phyloP scores from a whole-genome alignment of 2,329 filamentous ascomycete species.

The Purpureocillium lavendulum region DNA sequence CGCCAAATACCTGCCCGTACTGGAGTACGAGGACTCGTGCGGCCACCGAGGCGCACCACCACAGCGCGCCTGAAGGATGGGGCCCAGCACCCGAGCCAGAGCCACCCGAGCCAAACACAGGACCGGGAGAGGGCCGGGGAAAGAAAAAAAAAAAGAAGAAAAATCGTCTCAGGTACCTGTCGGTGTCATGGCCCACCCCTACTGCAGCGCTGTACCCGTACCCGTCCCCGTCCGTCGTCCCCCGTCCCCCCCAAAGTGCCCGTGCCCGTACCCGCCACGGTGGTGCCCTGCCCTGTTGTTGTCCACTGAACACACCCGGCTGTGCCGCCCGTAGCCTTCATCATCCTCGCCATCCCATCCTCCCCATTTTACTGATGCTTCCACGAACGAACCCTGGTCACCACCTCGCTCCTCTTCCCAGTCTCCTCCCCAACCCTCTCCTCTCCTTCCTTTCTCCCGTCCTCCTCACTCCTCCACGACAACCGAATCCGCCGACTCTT shows the following conservation, averaged over 20 bases:
- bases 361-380: neutral
- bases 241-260: too few relatives aligned
- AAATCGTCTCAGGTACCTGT: constrained; percentile 1
- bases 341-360: constrained; percentile 16
- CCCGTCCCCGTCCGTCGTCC: too few relatives aligned
- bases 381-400: neutral
- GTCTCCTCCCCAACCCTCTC: constrained; percentile 4
- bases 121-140: constrained; percentile 3
- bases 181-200: neutral
- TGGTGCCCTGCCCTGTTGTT: neutral
- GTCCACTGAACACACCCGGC: constrained; percentile 4
- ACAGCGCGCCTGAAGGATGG: neutral
- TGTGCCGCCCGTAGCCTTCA: constrained; percentile 16
- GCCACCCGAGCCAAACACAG: constrained; percentile 7
- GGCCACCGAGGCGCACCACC: too few relatives aligned
- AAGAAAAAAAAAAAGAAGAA: neutral
- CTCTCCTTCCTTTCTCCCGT: constrained; percentile 10
- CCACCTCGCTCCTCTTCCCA: constrained; percentile 5
- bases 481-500: constrained; percentile 27
- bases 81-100: constrained; percentile 9
- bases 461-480: constrained; percentile 17
- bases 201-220: constrained; percentile 1
- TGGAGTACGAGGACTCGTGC: too few relatives aligned
- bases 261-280: neutral
- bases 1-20: constrained; percentile 3